Percentiles rank a stretch among this genome's conserved stretches.
phyloP scores from a whole-genome alignment of 176 grass and related monocot species.

The Coix lacrymajobi region DNA sequence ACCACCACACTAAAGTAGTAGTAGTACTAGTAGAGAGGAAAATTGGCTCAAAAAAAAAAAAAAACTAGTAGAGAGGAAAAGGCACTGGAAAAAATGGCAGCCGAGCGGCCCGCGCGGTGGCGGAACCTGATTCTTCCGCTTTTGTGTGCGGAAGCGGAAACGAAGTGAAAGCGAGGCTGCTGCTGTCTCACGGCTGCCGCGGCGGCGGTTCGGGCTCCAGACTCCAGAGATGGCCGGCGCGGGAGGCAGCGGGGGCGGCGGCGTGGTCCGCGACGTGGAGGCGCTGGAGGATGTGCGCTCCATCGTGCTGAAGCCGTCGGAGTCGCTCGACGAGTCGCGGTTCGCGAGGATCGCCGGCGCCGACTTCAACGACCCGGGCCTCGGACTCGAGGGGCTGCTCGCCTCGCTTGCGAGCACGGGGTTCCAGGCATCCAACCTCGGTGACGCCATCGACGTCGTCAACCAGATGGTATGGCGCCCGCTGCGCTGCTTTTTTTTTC shows the following conservation, averaged over 20 bases:
- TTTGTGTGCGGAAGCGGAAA: not conserved
- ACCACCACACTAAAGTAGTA: no score
- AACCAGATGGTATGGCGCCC: conserved; percentile 62
- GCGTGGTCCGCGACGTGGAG: conserved; percentile 11
- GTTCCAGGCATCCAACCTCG: conserved; percentile 85
- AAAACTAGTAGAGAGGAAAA: no score
- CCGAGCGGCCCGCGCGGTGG: not conserved
- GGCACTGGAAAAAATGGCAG: not conserved
- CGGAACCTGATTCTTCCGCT: not conserved
- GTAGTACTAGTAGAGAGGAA: no score
- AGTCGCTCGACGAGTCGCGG: conserved; percentile 46
- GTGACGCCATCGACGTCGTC: conserved; percentile 61
- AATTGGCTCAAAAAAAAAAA: no score
- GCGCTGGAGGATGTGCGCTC: conserved; percentile 46
- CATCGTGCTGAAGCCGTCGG: conserved; percentile 73
- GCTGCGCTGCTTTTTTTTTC: not conserved
- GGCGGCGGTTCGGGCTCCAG: not conserved
- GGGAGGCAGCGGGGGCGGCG: conserved; percentile 6
- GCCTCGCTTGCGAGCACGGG: conserved; percentile 51
- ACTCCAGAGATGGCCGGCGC: not conserved
- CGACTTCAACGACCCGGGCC: conserved; percentile 61
- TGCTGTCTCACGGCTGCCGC: not conserved
- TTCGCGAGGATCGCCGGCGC: conserved; percentile 62
- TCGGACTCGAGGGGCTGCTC: conserved; percentile 50
- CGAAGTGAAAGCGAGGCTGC: not conserved